Conservation (phyloP, 2,329 filamentous ascomycete species). For the Phaeophleospora eucalypticola region DNA sequence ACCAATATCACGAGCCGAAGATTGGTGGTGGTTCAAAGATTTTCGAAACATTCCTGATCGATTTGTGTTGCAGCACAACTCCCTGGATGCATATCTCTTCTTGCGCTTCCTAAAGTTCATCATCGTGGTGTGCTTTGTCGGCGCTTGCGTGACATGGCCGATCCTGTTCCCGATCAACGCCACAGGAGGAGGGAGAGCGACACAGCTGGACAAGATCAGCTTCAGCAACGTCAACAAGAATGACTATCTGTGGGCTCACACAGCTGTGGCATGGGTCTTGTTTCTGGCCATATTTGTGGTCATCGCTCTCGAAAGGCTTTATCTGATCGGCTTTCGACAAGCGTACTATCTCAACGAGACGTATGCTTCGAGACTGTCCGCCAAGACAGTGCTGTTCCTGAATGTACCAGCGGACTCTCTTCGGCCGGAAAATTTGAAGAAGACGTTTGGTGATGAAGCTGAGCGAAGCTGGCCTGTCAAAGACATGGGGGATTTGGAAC, state of each 20-base stretch:
- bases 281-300: slow-evolving; percentile 39
- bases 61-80: slow-evolving; percentile 46
- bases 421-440: slow-evolving; percentile 27
- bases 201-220: slow-evolving; percentile 30
- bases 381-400: slow-evolving; percentile 47
- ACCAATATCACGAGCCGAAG: slow-evolving; percentile 22
- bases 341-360: slow-evolving; percentile 44
- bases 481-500: slow-evolving; percentile 42
- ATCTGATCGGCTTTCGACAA: slow-evolving; percentile 46
- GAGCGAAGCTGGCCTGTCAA: slow-evolving; percentile 43
- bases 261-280: slow-evolving; percentile 41
- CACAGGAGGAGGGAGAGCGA: slow-evolving; percentile 33
- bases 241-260: slow-evolving; percentile 44
- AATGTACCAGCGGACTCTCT: slow-evolving; percentile 38
- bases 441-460: slow-evolving; percentile 38
- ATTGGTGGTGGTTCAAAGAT: slow-evolving; percentile 46
- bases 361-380: slow-evolving; percentile 43
- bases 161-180: slow-evolving; percentile 47
- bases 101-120: slow-evolving; percentile 46
- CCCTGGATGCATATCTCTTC: slow-evolving; percentile 48
- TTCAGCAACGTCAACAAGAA: slow-evolving; percentile 40
- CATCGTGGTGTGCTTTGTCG: slow-evolving; percentile 40
- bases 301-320: slow-evolving; percentile 45
- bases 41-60: slow-evolving; percentile 42
- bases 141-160: slow-evolving; percentile 43